Evolutionary conservation across 768 basidiomycete species (phyloP).

Genomic region (Naganishia kalamii): DNA sequence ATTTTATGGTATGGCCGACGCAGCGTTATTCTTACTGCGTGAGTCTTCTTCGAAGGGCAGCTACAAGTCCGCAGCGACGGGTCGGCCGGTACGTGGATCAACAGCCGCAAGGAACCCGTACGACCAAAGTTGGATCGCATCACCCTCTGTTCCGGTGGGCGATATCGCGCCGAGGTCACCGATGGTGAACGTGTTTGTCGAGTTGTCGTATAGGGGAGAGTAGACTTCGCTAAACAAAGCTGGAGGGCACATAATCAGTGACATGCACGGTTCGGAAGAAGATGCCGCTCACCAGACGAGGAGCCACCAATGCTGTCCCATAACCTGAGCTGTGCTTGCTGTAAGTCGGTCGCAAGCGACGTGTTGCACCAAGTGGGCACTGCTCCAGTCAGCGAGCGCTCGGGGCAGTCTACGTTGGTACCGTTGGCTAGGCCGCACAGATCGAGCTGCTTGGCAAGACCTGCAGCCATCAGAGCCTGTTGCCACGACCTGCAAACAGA

Average conservation of each 20-base stretch:
- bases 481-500: slow-evolving; percentile 47
- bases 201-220: slow-evolving; percentile 47
- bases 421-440: slow-evolving; percentile 43
- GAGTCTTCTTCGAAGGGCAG: too few species aligned
- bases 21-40: too few species aligned
- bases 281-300: slow-evolving; percentile 5
- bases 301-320: slow-evolving; percentile 50
- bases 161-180: slow-evolving; percentile 49
- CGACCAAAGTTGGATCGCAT: slow-evolving; percentile 49
- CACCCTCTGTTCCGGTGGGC: slow-evolving; percentile 50
- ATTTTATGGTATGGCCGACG: background rate
- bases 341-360: slow-evolving; percentile 43
- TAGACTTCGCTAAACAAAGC: slow-evolving; percentile 51
- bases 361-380: slow-evolving; percentile 49
- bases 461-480: slow-evolving; percentile 52
- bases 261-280: background rate
- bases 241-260: slow-evolving; percentile 12
- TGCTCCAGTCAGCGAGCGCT: background rate
- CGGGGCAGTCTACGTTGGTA: slow-evolving; percentile 32
- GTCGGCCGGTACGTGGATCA: slow-evolving; percentile 37
- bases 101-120: slow-evolving; percentile 50
- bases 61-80: slow-evolving; percentile 29
- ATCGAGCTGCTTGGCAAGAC: slow-evolving; percentile 48
- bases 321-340: slow-evolving; percentile 47
- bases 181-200: slow-evolving; percentile 47